Conservation (phyloP, 1,284 basidiomycete genomes). For the Trametes versicolor region DNA sequence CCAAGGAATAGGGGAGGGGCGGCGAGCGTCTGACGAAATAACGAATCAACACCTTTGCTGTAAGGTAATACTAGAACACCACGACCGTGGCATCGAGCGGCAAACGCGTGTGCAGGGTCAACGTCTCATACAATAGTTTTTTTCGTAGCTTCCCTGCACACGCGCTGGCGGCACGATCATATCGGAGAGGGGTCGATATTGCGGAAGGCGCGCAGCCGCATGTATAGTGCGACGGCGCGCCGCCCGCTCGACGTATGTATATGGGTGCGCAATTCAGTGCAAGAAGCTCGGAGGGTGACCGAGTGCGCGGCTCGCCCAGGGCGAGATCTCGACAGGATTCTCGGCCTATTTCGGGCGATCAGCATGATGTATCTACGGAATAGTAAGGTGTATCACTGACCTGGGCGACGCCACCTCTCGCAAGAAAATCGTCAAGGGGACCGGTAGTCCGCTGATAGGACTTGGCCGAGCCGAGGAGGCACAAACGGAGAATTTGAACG, state of each 20-base stretch:
- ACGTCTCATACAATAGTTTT: not conserved
- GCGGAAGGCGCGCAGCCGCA: not conserved
- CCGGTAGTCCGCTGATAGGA: no score
- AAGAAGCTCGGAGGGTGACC: no score
- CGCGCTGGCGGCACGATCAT: no score
- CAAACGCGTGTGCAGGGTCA: not conserved
- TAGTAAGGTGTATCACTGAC: not conserved
- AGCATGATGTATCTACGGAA: not conserved
- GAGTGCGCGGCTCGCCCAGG: no score
- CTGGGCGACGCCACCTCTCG: not conserved
- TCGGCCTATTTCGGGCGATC: not conserved
- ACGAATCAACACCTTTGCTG: no score
- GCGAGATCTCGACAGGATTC: no score
- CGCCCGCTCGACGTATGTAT: not conserved
- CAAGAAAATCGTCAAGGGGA: not conserved
- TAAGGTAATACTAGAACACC: no score
- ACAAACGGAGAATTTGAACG: not conserved
- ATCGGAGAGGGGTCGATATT: no score
- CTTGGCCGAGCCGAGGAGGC: no score
- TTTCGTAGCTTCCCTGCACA: not conserved
- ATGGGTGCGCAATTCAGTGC: not conserved
- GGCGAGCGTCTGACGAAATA: no score
- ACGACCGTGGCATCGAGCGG: not conserved
- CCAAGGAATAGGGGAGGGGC: no score
- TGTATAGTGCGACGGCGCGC: not conserved